phyloP scores from a whole-genome alignment of 2,329 filamentous ascomycete species.

The Cylindrodendrum hubeiense region DNA sequence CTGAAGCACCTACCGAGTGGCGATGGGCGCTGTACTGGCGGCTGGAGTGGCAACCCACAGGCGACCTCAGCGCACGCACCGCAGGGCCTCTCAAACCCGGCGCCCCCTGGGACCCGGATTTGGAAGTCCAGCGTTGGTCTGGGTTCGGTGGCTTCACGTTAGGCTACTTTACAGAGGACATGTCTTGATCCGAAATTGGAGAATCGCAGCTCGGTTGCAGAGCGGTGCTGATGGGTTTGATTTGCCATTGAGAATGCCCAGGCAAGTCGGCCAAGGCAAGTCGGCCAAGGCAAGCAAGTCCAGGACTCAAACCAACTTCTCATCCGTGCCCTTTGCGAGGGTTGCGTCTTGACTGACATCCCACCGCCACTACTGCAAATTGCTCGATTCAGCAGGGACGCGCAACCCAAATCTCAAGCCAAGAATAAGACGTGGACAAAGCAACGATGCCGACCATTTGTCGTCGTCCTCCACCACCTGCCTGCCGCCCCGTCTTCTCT shows the following conservation, averaged over 20 bases:
- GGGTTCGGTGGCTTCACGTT: neutral
- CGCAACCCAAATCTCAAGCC: neutral
- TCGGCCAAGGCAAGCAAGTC: too few species aligned
- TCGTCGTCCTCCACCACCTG: neutral
- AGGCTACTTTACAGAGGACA: neutral
- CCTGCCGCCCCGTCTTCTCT: neutral
- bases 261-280: too few species aligned
- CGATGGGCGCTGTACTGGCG: neutral
- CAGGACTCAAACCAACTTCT: neutral
- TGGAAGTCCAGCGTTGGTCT: neutral
- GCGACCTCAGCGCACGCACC: neutral
- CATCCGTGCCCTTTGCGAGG: neutral
- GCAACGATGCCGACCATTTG: neutral
- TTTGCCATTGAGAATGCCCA: too few species aligned
- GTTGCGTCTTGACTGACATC: neutral
- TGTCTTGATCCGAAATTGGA: neutral
- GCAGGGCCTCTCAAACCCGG: neutral
- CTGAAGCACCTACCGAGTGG: conserved; percentile 3
- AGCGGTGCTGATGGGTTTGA: too few species aligned
- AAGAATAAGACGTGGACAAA: neutral
- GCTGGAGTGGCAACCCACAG: neutral
- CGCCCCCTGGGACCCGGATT: neutral
- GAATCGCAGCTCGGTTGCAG: too few species aligned
- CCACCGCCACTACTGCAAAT: neutral
- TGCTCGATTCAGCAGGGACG: neutral